Conservation (phyloP, 352 stramenopile genomes). For the Blastocystis sp. region DNA sequence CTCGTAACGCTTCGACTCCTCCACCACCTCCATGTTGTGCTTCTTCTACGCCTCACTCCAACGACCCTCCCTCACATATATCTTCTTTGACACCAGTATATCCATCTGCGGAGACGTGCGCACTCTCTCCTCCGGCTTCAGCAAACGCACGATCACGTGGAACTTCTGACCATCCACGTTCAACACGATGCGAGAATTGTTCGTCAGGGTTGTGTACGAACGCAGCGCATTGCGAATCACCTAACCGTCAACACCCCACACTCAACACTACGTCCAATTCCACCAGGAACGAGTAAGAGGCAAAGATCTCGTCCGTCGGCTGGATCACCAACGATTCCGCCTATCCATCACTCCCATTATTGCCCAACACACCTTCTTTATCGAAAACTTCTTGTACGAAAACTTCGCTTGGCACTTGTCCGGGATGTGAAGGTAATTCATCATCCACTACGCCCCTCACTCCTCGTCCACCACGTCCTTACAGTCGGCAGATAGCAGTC, state of each 20-base stretch:
- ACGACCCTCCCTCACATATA: background rate
- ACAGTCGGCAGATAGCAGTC: constrained; percentile 6
- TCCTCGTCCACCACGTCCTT: background rate
- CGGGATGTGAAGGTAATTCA: constrained; percentile 6
- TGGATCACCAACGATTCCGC: background rate
- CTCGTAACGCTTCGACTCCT: background rate
- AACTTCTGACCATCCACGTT: constrained; percentile 16
- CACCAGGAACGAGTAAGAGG: background rate
- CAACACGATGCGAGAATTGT: background rate
- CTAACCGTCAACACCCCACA: background rate
- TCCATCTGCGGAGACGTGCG: background rate
- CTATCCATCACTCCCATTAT: background rate
- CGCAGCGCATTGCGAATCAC: background rate
- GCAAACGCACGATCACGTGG: background rate
- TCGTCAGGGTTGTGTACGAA: constrained; percentile 1
- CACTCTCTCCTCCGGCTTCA: background rate
- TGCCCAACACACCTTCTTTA: background rate
- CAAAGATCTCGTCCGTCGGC: constrained; percentile 15
- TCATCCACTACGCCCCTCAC: background rate
- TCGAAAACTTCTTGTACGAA: constrained; percentile 4
- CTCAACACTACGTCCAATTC: background rate
- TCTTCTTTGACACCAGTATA: background rate
- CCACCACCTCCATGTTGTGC: background rate
- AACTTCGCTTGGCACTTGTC: constrained; percentile 10
- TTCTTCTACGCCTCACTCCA: background rate